Evolutionary conservation across 2,329 filamentous ascomycete genomes (phyloP), one percentile per base, ranked within the genome.

Genomic region (Myriosclerotinia duriaeana): DNA sequence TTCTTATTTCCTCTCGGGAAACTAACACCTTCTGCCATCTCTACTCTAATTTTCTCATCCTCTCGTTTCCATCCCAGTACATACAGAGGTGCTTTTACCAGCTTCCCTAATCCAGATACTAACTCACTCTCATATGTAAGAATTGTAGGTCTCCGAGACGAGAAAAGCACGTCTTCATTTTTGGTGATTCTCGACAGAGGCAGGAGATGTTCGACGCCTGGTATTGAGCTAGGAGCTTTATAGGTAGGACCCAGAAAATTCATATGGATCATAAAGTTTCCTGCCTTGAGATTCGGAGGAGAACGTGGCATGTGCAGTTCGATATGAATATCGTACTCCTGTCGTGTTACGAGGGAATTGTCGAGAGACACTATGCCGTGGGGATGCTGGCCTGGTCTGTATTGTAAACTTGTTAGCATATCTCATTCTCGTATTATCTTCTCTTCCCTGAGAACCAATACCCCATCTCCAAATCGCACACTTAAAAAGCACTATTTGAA

Each of bases 251-350:
- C 82, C 60, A 91, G 83, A 62, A 97, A 84, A 68, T 87, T 85
- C 20, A 97, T 80, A 56, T 91, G 89, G 22, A 98, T 81, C 95
- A 99, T 99, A 82, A 97, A 98, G 79, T 98, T 98, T 38, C 95
- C 95, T 17, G 85, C 85, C 2, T 84, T 85, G 30, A 90, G 79
- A 74, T 99, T 99, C 1, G 83, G 78, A 0, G 87, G 87, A 2
- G 92, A 95, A 52, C 89, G 87, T 22, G 95, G 95, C 69, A 99
- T 82, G 4, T 85, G 84, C 42, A 99, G 82, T 30, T 86, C 82
- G 1, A 98, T 82, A 6, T 85, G 83, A 53, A 99, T 84, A 77
- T 98, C 93, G 81, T 99, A 99, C 58, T 88, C 84, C 77, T 97
- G 94, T 56, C 86, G 83, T 22, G 86, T 81, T 71, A 89, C 86